Evolutionary conservation across 352 stramenopile genomes (phyloP), one percentile per base, ranked within the genome.

Genomic region (Globisporangium carolinianum): DNA sequence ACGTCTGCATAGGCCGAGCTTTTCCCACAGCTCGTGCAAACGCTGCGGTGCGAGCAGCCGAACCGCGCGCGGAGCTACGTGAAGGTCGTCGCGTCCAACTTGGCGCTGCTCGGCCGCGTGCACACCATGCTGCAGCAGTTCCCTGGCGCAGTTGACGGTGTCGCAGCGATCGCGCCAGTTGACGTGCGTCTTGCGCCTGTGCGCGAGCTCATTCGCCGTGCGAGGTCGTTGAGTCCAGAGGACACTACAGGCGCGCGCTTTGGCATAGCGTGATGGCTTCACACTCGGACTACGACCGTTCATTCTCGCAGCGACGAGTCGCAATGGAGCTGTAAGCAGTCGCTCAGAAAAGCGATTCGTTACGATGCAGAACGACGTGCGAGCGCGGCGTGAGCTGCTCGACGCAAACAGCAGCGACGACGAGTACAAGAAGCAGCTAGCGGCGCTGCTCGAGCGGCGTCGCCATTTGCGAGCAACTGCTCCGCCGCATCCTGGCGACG

Each of bases 11-110:
- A 57, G 51, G 24, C 8, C 3, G 77, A 87, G 12, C 68, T 86
- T n/a, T 82, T 84, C 36, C 78, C 75, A 39, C 78, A 88, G 42
- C 56, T 88, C 4, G 66, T 88, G 0, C 73, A 88, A 53, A 82
- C 75, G 4, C 47, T 88, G 4, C 71, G 78, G 11, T 73, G 73
- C 8, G 75, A 88, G 48, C 68, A 83, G 35, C 78, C 77, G 5
- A 78, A 86, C 46, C 71, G 68, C 60, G 60, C 78, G 3, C 67
- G 75, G 61, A 85, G 66, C 11, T 88, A 85, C 61, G 73, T 86
- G 57, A 71, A 71, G 58, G 72, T 71, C 2, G 60, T 86, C 4
- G 78, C 75, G 8, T 58, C 58, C n/a, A 64, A 66, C 37, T 65
- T 72, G 39, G 72, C 67, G 9, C 36, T 88, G 12, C 72, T 77